Evolutionary conservation across 768 basidiomycete genomes (phyloP), one percentile per base, ranked within the genome.

Genomic region (Mycena belliarum): DNA sequence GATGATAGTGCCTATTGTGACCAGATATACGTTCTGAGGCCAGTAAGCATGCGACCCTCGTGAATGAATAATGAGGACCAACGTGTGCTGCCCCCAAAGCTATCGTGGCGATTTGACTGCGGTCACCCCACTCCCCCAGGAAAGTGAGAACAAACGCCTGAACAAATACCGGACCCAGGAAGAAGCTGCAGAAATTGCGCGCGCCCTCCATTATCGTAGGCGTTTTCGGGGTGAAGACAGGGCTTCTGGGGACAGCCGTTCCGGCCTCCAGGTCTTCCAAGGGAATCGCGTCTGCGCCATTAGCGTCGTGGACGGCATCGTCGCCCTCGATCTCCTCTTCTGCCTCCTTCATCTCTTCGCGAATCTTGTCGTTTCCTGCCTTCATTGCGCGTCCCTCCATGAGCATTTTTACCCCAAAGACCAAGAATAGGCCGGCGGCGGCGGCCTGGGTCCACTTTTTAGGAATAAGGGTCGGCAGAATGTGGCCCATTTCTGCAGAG

Each of bases 91-190:
- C 95, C 2, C 91, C 96, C 50, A 98, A 78, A 6, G 93, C 95
- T 61, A 98, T 96, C 2, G 97, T 98, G 2, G 97, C 90, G 65
- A 98, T 93, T 75, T 99, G 96, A 68, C 93, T 96, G 51, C 96
- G 76, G 74, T 98, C 97, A 0, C 97, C 96, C 97, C 97, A 98
- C 74, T 99, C 97, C 11, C 95, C 97, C n/a, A 99, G 79, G 74
- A 98, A 98, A 0, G 96, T 98, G 58, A 99, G 79, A 29, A 96
- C 76, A 67, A 99, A 98, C 0, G 93, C 86, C 72, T 99, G 95
- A 3, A 95, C 94, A 68, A 98, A 96, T 2, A 97, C 93, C 0
- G 96, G 96, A 0, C 92, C 94, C 20, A 98, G 74, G 63, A 95
- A 72, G 18, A 95, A 75, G 66, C 86, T 87, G 70, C 84, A 89